A percentile compares a stretch with the other conserved stretches of the same genome.
These are phyloP conservation scores for Trifolium pratense DNA, from an alignment of 306 rosid species.

Conservation along the genomic window DNA sequence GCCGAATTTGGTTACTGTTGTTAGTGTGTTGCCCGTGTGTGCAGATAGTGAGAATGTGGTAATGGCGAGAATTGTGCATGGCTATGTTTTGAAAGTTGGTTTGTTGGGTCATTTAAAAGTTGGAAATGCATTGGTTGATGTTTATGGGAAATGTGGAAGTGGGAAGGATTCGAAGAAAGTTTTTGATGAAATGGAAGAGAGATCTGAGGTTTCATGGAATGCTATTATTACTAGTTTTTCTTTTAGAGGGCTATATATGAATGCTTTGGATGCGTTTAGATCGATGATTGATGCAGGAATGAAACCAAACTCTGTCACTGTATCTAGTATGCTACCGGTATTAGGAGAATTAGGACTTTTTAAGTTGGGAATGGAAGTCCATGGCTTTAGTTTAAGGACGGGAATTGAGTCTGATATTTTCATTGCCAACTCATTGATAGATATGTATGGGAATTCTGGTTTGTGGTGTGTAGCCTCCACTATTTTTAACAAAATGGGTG, in stretches of 20 bases:
- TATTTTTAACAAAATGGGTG: constrained; percentile 62
- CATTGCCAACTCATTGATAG: constrained; percentile 75
- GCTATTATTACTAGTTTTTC: constrained; percentile 72
- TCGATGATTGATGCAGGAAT: constrained; percentile 63
- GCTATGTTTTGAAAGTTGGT: constrained; percentile 77
- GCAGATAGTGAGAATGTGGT: constrained; percentile 56
- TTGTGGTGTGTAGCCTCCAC: constrained; percentile 50
- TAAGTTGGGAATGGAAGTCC: constrained; percentile 66
- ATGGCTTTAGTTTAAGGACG: constrained; percentile 68
- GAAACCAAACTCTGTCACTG: constrained; percentile 69
- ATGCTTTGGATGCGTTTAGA: constrained; percentile 63
- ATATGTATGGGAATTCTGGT: constrained; percentile 86
- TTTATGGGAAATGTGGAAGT: constrained; percentile 78
- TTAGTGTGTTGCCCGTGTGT: constrained; percentile 71
- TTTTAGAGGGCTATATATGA: constrained; percentile 49
- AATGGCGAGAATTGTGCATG: constrained; percentile 64
- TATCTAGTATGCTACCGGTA: constrained; percentile 75
- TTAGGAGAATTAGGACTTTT: constrained; percentile 69
- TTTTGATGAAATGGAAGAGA: constrained; percentile 70
- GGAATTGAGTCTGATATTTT: constrained; percentile 67
- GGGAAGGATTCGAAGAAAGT: constrained; percentile 61
- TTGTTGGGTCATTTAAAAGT: constrained; percentile 57
- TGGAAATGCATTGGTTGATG: constrained; percentile 78
- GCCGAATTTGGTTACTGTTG: constrained; percentile 66
- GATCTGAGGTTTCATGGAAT: constrained; percentile 90